These are phyloP conservation scores for Komagataella phaffii DNA, from an alignment of 805 yeast genomes.

Conservation along the genomic window DNA sequence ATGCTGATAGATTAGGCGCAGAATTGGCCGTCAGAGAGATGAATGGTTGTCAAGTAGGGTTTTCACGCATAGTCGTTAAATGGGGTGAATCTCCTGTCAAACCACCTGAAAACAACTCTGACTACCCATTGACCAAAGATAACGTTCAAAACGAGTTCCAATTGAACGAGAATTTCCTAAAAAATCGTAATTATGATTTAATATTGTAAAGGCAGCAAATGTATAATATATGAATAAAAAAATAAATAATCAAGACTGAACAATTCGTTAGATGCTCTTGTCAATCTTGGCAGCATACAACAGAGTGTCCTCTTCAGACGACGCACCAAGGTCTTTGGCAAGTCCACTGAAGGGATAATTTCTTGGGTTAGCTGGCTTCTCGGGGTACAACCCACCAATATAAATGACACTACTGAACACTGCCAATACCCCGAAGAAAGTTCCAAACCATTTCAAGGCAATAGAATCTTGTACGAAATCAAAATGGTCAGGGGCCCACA, in stretches of 20 bases:
- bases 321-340: constrained; percentile 62
- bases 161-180: constrained; percentile 6
- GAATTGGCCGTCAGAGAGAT: constrained; percentile 74
- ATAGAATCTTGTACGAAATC: constrained; percentile 43
- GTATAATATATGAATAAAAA: constrained; percentile 4
- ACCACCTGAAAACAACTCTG: constrained; percentile 7
- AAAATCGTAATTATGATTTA: background rate
- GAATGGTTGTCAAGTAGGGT: constrained; percentile 82
- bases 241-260: constrained; percentile 4
- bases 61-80: constrained; percentile 66
- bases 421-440: constrained; percentile 35
- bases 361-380: constrained; percentile 65
- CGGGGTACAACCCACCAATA: constrained; percentile 43
- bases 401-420: constrained; percentile 24
- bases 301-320: constrained; percentile 26
- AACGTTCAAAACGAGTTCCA: constrained; percentile 7
- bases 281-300: constrained; percentile 29
- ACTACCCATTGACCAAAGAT: constrained; percentile 2
- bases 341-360: constrained; percentile 66
- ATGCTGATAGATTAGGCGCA: constrained; percentile 63
- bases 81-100: constrained; percentile 46
- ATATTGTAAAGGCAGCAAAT: constrained; percentile 2
- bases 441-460: constrained; percentile 45
- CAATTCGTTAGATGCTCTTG: constrained; percentile 8
- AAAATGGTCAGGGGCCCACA: constrained; percentile 79